Base-by-base conservation (phyloP, 192 early-diverging fungal species). In the Podila horticola region DNA sequence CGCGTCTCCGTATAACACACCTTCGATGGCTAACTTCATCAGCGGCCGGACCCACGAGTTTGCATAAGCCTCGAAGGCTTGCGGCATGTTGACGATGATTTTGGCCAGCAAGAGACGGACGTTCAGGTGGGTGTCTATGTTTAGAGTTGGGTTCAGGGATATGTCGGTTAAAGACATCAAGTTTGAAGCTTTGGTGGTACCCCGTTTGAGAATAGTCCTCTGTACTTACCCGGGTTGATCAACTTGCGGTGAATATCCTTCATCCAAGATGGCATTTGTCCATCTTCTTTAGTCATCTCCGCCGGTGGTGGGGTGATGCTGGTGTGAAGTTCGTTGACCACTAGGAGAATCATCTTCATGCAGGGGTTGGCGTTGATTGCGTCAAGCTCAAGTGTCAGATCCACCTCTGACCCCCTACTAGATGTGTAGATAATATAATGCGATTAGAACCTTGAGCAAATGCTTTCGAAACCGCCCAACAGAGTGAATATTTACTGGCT, bases 261-360 rank as follows among this genome's bases (percentile, higher is more conserved):
- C 88, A 94, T 94, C 92, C 93, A 94, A 4, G 57, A 33, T 1
- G 91, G 91, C 88, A 92, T 89, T 19, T 52, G 41, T 2, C 48
- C 58, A 6, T 73, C 68, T 20, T 79, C 74, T 28, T 72, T 67
- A 1, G 72, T 66, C 71, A 81, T 69, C 31, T 73, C 70, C 22
- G 60, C 64, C 11, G 59, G 49, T 8, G 86, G 79, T 3, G 82
- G 81, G 15, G 83, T 83, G 31, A 87, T 85, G 11, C 74, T 58
- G 4, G 33, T 70, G 49, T 88, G 86, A 13, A 94, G 71, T 38
- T 84, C 84, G 9, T 77, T 63, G 11, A 94, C 87, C n/a, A 91
- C 71, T 20, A 77, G 75, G n/a, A 91, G 49, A 10, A 93, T 82
- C 36, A 72, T 79, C 64, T 82, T 72, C 92, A 93, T 92, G 77